Evolutionary conservation across 2,329 filamentous ascomycete genomes (phyloP).

Genomic region (Phaeosphaeriaceae sp.): DNA sequence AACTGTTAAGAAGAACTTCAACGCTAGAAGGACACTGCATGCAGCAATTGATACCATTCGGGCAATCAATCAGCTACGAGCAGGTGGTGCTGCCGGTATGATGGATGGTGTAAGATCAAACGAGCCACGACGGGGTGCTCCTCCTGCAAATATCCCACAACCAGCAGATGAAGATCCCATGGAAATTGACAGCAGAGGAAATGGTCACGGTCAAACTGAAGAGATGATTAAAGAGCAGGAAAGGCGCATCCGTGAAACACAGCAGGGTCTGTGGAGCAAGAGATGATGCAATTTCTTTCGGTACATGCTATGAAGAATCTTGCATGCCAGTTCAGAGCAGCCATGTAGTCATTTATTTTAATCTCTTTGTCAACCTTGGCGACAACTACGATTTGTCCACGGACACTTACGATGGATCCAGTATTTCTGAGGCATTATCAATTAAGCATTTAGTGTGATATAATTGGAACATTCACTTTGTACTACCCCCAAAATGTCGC

Average conservation of each 20-base stretch:
- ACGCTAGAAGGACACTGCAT: slow-evolving; percentile 68
- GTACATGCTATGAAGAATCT: background rate
- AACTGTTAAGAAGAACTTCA: slow-evolving; percentile 74
- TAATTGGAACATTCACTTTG: no score
- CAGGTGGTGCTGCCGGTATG: slow-evolving; percentile 64
- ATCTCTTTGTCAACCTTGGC: no score
- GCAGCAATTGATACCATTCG: slow-evolving; percentile 72
- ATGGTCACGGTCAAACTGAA: slow-evolving; percentile 67
- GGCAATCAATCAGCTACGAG: slow-evolving; percentile 70
- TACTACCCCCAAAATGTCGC: no score
- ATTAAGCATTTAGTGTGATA: no score
- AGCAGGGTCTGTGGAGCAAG: slow-evolving; percentile 62
- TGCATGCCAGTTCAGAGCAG: no score
- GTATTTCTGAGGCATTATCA: no score
- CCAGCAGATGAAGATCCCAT: slow-evolving; percentile 50
- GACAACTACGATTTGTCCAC: no score
- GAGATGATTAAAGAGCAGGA: slow-evolving; percentile 67
- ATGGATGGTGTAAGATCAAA: slow-evolving; percentile 66
- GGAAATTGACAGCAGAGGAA: slow-evolving; percentile 61
- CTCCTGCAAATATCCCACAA: slow-evolving; percentile 42
- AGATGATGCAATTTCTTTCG: slow-evolving; percentile 18
- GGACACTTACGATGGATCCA: no score
- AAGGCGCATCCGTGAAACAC: slow-evolving; percentile 64
- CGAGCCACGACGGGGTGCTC: slow-evolving; percentile 55
- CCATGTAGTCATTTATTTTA: no score